These are phyloP conservation scores for Vaccinium myrtillus DNA, from an alignment of 148 eudicot species.

Conservation along the genomic window DNA sequence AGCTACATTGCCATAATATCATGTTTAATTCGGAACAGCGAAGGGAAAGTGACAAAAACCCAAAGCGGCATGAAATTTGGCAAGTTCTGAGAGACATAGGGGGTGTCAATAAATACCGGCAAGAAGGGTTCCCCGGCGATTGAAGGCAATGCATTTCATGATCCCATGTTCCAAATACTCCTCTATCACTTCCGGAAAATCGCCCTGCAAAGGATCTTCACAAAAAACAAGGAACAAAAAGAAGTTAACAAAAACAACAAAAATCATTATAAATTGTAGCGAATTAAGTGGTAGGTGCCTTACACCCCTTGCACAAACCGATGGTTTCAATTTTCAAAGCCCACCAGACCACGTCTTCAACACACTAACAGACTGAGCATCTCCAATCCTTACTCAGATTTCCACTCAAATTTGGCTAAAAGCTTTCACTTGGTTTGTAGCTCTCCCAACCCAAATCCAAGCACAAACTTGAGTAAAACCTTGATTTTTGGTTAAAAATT, in stretches of 20 bases:
- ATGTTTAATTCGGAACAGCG: not conserved
- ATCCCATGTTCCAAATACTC: slow-evolving; percentile 90
- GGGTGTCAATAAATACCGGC: slow-evolving; percentile 55
- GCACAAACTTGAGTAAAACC: no score
- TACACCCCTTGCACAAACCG: not conserved
- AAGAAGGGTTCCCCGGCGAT: slow-evolving; percentile 95
- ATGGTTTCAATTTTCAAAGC: not conserved
- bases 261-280: not conserved
- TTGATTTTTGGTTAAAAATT: no score
- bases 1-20: not conserved
- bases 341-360: not conserved
- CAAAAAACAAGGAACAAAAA: slow-evolving; percentile 11
- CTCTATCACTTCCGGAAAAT: slow-evolving; percentile 95
- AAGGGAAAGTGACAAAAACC: not conserved
- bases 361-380: no score
- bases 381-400: no score
- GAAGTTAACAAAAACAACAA: not conserved
- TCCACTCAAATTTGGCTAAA: no score
- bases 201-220: slow-evolving; percentile 95
- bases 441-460: no score
- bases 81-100: not conserved
- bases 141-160: slow-evolving; percentile 90
- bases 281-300: not conserved
- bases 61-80: not conserved
- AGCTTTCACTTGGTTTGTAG: no score